These are phyloP conservation scores for Malbranchea cinnamomea DNA, from an alignment of 2,329 filamentous ascomycete species.

Conservation along the genomic window DNA sequence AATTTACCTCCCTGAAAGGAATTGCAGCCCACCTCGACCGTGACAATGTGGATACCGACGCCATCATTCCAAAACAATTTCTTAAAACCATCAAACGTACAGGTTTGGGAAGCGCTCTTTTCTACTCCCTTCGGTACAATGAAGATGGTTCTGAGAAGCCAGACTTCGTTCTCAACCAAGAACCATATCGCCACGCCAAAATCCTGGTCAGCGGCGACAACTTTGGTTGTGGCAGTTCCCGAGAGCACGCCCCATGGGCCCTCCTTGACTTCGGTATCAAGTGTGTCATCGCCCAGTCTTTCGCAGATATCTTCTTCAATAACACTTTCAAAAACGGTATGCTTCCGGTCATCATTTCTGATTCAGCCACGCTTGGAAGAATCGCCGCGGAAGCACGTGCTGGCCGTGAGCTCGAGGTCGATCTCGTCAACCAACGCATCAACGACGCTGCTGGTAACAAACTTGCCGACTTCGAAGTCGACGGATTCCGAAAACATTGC, in stretches of 20 bases:
- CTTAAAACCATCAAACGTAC: conserved; percentile 98
- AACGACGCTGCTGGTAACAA: conserved; percentile 58
- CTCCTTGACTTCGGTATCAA: conserved; percentile 93
- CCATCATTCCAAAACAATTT: conserved; percentile 98
- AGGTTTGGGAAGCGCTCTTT: conserved; percentile 75
- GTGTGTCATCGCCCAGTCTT: conserved; percentile 78
- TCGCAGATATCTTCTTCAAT: conserved; percentile 91
- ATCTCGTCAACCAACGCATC: conserved; percentile 72
- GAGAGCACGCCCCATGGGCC: conserved; percentile 95
- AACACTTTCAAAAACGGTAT: conserved; percentile 99
- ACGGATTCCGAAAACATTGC: conserved; percentile 90
- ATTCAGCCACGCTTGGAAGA: conserved; percentile 49
- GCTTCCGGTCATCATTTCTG: conserved; percentile 66
- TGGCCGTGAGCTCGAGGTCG: conserved; percentile 74
- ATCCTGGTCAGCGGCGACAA: conserved; percentile 87
- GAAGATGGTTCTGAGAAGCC: conserved; percentile 59
- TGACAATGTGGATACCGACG: conserved; percentile 93
- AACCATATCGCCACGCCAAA: conserved; percentile 69
- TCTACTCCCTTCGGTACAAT: conserved; percentile 70
- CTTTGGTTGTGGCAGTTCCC: conserved; percentile 84
- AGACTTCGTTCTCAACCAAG: conserved; percentile 78
- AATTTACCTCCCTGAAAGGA: conserved; percentile 72
- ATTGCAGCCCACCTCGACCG: conserved; percentile 77
- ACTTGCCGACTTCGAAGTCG: conserved; percentile 70
- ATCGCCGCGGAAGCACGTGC: conserved; percentile 65